These are phyloP conservation scores for Plasmodium fragile DNA, from an alignment of 169 alveolate species.

Conservation along the genomic window DNA sequence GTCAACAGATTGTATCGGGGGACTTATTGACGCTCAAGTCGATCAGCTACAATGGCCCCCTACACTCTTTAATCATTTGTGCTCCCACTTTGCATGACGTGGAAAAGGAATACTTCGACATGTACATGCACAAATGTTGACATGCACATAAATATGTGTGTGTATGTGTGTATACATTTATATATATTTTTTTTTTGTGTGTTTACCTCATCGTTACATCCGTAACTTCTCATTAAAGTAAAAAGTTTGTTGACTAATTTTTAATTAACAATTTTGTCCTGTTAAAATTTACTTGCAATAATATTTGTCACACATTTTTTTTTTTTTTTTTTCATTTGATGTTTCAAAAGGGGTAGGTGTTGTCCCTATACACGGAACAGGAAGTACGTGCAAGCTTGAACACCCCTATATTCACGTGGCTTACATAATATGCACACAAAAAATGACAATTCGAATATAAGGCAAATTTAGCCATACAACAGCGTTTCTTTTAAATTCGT, in stretches of 20 bases:
- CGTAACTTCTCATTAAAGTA: background rate
- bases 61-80: constrained; percentile 95
- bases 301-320: background rate
- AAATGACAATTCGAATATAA: background rate
- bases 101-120: constrained; percentile 90
- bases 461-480: background rate
- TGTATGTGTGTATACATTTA: background rate
- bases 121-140: constrained; percentile 23
- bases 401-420: background rate
- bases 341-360: background rate
- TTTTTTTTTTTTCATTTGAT: background rate
- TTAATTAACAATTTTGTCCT: background rate
- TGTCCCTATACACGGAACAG: background rate
- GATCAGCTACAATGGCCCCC: constrained; percentile 94
- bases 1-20: constrained; percentile 90
- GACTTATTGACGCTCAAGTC: constrained; percentile 86
- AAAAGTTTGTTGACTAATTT: background rate
- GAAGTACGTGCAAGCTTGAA: background rate
- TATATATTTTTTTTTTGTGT: background rate
- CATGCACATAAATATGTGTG: background rate
- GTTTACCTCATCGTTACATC: background rate
- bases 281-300: background rate
- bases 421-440: background rate
- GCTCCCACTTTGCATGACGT: constrained; percentile 93
- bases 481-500: background rate